phyloP scores from a whole-genome alignment of 495 filamentous ascomycete species.

The Lophiotrema nucula region DNA sequence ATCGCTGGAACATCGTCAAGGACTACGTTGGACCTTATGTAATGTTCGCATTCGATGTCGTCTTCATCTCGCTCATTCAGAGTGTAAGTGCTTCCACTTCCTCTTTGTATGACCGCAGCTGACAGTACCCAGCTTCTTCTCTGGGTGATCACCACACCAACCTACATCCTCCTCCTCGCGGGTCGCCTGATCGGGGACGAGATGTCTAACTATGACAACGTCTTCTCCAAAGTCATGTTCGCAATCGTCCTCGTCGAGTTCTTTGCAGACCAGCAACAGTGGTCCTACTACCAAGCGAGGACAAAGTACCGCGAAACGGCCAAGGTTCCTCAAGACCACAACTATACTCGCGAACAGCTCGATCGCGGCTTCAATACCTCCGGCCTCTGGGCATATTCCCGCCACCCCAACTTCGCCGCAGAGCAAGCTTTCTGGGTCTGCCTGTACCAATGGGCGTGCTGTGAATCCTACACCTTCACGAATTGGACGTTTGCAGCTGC shows the following conservation, averaged over 20 bases:
- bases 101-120: neutral
- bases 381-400: slow-evolving; percentile 80
- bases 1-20: slow-evolving; percentile 71
- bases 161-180: slow-evolving; percentile 72
- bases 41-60: slow-evolving; percentile 81
- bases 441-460: slow-evolving; percentile 84
- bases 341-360: slow-evolving; percentile 63
- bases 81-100: slow-evolving; percentile 52
- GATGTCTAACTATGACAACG: slow-evolving; percentile 58
- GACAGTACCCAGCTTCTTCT: slow-evolving; percentile 53
- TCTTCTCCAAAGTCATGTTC: slow-evolving; percentile 66
- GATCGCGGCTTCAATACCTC: slow-evolving; percentile 87
- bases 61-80: slow-evolving; percentile 85
- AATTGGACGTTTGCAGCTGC: slow-evolving; percentile 81
- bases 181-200: slow-evolving; percentile 44
- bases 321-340: slow-evolving; percentile 61
- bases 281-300: slow-evolving; percentile 86
- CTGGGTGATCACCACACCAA: slow-evolving; percentile 71
- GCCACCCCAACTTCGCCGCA: slow-evolving; percentile 92
- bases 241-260: slow-evolving; percentile 70
- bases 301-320: slow-evolving; percentile 66
- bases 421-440: slow-evolving; percentile 90
- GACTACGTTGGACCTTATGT: slow-evolving; percentile 51
- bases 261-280: slow-evolving; percentile 91
- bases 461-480: slow-evolving; percentile 62